Percentiles rank a stretch among this genome's conserved stretches.
Evolutionary conservation across 441 rosid species (phyloP).

Genomic region (Populus tomentosa): DNA sequence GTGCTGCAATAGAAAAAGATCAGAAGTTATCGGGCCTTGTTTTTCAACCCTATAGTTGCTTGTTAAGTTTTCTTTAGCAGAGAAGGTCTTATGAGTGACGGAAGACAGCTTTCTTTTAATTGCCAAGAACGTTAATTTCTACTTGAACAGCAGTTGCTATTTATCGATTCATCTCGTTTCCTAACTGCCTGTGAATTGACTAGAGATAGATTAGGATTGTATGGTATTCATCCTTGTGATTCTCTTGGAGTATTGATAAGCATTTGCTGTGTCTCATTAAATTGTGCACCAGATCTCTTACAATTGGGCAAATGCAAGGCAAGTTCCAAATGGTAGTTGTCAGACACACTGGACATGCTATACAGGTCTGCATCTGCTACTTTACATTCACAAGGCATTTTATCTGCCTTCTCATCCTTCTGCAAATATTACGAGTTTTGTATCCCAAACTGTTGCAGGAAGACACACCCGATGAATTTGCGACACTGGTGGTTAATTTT

Average conservation of each 20-base stretch:
- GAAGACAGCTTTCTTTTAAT: neutral
- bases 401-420: neutral
- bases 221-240: neutral
- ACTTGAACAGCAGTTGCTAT: neutral
- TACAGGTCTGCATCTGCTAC: constrained; percentile 54
- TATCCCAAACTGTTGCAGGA: constrained; percentile 47
- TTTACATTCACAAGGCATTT: neutral
- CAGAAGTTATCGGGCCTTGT: neutral
- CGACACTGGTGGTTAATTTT: constrained; percentile 55
- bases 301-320: constrained; percentile 99
- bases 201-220: neutral
- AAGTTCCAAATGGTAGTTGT: constrained; percentile 98
- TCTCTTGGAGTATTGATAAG: neutral
- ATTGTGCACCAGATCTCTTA: constrained; percentile 56
- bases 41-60: neutral
- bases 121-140: neutral
- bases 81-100: neutral
- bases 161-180: neutral
- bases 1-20: neutral
- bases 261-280: neutral
- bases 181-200: neutral
- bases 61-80: neutral
- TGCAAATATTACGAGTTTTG: neutral
- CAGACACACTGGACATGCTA: constrained; percentile 95
- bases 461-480: constrained; percentile 91